Conservation (phyloP, 2,329 filamentous ascomycete species). For the Cladosporium colombiae region DNA sequence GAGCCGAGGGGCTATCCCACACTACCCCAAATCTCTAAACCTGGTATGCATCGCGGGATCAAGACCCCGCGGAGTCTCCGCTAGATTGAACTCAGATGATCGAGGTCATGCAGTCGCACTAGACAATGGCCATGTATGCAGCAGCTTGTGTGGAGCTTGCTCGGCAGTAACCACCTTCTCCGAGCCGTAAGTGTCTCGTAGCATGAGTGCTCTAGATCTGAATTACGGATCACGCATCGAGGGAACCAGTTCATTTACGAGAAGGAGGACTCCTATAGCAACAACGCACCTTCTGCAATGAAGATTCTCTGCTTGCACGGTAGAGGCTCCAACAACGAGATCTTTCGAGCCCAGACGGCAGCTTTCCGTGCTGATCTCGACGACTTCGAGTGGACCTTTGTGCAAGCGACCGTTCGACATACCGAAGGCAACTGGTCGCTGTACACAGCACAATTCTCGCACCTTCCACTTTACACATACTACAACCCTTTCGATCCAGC, state of each 20-base stretch:
- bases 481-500: constrained; percentile 24
- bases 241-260: not conserved
- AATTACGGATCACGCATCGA: not conserved
- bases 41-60: not conserved
- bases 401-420: constrained; percentile 22
- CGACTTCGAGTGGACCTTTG: constrained; percentile 23
- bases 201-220: not conserved
- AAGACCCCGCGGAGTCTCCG: not conserved
- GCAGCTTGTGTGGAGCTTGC: not conserved
- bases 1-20: not conserved
- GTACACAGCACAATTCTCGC: constrained; percentile 21
- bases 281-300: not conserved
- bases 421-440: constrained; percentile 25
- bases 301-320: constrained; percentile 23
- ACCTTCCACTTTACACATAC: constrained; percentile 24
- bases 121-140: not conserved
- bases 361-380: constrained; percentile 21
- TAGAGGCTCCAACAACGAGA: constrained; percentile 23
- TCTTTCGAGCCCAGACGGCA: constrained; percentile 21
- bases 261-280: not conserved
- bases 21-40: not conserved
- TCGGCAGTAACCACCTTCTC: not conserved
- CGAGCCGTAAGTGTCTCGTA: not conserved
- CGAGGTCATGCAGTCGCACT: not conserved
- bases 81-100: not conserved